These are phyloP conservation scores for Poa annua DNA, from an alignment of 176 grass and related monocot species.

Conservation along the genomic window DNA sequence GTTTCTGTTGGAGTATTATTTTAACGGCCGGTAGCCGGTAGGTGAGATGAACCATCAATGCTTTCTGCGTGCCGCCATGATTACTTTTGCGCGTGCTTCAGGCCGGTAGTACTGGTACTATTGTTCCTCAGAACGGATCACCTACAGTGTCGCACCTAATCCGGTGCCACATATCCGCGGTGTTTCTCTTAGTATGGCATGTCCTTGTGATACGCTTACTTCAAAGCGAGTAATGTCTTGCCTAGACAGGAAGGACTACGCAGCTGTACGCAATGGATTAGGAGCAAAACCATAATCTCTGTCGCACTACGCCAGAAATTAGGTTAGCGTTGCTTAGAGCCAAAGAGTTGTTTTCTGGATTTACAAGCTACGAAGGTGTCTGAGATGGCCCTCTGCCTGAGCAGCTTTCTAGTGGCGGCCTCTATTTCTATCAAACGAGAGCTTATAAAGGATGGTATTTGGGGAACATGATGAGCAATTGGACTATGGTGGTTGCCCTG, in stretches of 20 bases:
- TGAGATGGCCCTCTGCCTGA: background rate
- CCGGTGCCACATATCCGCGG: background rate
- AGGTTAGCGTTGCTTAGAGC: background rate
- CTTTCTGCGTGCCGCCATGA: background rate
- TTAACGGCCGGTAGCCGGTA: constrained; percentile 20
- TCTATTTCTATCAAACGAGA: constrained; percentile 10
- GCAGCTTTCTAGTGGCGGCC: background rate
- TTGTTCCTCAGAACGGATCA: background rate
- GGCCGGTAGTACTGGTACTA: background rate
- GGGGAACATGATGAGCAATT: background rate
- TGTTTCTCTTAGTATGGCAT: background rate
- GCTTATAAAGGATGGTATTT: background rate
- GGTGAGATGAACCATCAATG: constrained; percentile 21
- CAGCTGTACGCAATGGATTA: constrained; percentile 1
- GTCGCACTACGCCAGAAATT: background rate
- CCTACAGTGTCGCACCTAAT: background rate
- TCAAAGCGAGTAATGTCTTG: constrained; percentile 2
- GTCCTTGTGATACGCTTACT: constrained; percentile 33
- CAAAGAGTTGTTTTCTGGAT: background rate
- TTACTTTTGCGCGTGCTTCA: background rate
- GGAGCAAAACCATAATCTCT: background rate
- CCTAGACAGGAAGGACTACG: constrained; percentile 9
- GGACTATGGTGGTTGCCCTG: constrained; percentile 14
- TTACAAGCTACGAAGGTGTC: constrained; percentile 18
- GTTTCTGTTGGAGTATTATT: background rate